Percentiles rank a stretch among this genome's conserved stretches.
Conservation (phyloP, 345 rosid genomes). For the Camelina neglecta region DNA sequence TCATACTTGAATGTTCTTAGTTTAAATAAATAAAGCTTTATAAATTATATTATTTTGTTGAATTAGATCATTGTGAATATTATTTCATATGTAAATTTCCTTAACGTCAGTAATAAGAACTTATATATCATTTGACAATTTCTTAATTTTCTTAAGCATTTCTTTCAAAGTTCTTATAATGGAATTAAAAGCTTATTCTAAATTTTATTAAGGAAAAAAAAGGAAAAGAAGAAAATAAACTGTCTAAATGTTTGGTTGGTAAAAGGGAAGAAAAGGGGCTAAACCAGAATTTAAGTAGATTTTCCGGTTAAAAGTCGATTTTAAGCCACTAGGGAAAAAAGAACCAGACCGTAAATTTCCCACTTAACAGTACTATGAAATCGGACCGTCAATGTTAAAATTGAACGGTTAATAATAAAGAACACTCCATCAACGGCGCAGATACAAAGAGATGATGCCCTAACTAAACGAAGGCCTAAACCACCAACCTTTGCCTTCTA, state of each 20-base stretch:
- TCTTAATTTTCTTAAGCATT: too few species aligned
- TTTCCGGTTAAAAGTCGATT: not conserved
- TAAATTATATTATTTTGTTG: constrained; percentile 24
- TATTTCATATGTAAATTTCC: not conserved
- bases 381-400: constrained; percentile 23
- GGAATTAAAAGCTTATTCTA: too few species aligned
- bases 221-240: not conserved
- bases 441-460: constrained; percentile 22
- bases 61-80: constrained; percentile 10
- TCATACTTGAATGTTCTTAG: constrained; percentile 1
- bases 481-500: constrained; percentile 5
- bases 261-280: too few species aligned
- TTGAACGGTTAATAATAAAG: constrained; percentile 20
- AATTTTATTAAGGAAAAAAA: too few species aligned
- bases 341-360: not conserved
- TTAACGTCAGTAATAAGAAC: too few species aligned
- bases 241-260: not conserved
- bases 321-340: not conserved
- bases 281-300: too few species aligned
- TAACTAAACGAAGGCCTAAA: not conserved
- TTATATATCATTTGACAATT: too few species aligned
- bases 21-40: constrained; percentile 3
- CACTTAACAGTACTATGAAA: not conserved
- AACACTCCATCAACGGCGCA: not conserved
- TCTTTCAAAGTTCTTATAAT: too few species aligned